Evolutionary conservation across 192 early-diverging fungal genomes (phyloP).

Genomic region (Coemansia aciculifera): DNA sequence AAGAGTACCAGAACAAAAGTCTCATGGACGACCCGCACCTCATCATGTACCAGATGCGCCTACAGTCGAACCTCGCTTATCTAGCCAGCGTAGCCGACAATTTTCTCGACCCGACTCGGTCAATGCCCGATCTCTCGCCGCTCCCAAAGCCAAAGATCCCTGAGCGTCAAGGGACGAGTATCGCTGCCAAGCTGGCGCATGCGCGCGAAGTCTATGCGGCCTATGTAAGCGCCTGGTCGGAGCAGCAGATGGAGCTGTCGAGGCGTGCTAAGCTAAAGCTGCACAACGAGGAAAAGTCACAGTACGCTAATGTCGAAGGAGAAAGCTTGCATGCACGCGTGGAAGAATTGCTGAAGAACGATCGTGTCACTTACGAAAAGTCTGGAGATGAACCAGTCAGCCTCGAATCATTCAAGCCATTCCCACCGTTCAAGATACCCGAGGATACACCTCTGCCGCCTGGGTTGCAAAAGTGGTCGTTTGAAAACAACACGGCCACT

Average conservation of each 20-base stretch:
- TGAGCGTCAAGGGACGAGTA: slow-evolving; percentile 30
- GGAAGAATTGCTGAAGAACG: slow-evolving; percentile 40
- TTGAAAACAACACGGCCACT: slow-evolving; percentile 30
- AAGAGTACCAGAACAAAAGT: slow-evolving; percentile 65
- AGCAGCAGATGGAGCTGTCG: slow-evolving; percentile 48
- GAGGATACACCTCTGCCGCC: slow-evolving; percentile 32
- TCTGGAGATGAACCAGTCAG: slow-evolving; percentile 40
- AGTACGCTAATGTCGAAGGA: slow-evolving; percentile 24
- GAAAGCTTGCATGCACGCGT: slow-evolving; percentile 36
- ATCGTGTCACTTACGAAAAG: slow-evolving; percentile 35
- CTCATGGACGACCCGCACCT: slow-evolving; percentile 61
- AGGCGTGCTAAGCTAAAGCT: slow-evolving; percentile 28
- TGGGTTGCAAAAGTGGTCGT: slow-evolving; percentile 43
- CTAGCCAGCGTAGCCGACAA: slow-evolving; percentile 65
- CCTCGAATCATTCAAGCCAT: slow-evolving; percentile 36
- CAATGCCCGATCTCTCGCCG: slow-evolving; percentile 41
- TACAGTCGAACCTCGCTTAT: slow-evolving; percentile 66
- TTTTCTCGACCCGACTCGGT: slow-evolving; percentile 47
- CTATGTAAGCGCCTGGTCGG: slow-evolving; percentile 37
- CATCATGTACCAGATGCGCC: slow-evolving; percentile 60
- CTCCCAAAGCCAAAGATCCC: slow-evolving; percentile 36
- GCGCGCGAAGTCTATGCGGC: slow-evolving; percentile 44
- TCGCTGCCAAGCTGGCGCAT: slow-evolving; percentile 37
- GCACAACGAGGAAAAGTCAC: slow-evolving; percentile 24
- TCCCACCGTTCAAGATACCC: slow-evolving; percentile 48